Evolutionary conservation across 2,329 filamentous ascomycete species (phyloP).

Genomic region (Helotiales sp.): DNA sequence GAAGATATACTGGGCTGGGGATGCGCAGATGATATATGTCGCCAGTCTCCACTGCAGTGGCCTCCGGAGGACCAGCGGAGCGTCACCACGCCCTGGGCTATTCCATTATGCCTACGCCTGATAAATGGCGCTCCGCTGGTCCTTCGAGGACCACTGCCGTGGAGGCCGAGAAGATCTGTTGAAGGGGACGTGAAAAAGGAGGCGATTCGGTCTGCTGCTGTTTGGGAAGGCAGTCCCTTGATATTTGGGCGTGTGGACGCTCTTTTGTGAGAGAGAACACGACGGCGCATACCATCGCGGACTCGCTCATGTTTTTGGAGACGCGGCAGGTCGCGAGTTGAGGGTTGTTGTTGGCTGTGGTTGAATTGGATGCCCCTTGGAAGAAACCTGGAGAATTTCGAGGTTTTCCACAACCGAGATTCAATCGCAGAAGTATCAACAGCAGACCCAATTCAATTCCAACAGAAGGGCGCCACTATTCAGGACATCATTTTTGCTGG

Average conservation of each 20-base stretch:
- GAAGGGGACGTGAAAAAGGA: not conserved
- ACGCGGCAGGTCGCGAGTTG: not conserved
- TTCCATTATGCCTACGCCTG: not conserved
- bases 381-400: not conserved
- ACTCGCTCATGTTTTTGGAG: not conserved
- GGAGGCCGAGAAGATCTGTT: not conserved
- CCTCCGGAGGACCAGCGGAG: conserved; percentile 9
- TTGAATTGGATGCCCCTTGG: not conserved
- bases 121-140: conserved; percentile 3
- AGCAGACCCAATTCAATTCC: not conserved
- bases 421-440: conserved; percentile 1
- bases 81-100: not conserved
- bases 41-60: conserved; percentile 7
- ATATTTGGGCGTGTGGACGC: not conserved
- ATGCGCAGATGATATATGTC: no score
- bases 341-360: not conserved
- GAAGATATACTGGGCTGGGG: no score
- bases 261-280: not conserved
- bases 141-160: not conserved
- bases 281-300: not conserved
- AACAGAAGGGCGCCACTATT: not conserved
- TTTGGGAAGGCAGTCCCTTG: not conserved
- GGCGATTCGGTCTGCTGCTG: not conserved
- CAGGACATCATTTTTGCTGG: not conserved
- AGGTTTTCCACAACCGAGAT: not conserved